A percentile compares a stretch with the other conserved stretches of the same genome.
These are phyloP conservation scores for Gryganskiella cystojenkinii DNA, from an alignment of 192 early-diverging fungal genomes.

Conservation along the genomic window DNA sequence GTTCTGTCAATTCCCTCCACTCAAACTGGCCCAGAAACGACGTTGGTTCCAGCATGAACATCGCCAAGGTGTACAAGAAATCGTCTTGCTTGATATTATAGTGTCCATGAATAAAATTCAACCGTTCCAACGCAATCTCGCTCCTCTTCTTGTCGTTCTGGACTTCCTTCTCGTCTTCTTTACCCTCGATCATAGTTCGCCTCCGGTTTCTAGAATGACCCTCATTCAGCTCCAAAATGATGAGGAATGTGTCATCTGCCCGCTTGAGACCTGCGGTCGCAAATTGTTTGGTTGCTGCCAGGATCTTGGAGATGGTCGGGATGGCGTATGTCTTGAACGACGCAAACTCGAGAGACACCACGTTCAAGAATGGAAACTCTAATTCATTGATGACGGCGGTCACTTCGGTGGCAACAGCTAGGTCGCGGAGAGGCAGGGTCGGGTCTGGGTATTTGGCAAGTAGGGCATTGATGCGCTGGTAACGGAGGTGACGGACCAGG, in stretches of 20 bases:
- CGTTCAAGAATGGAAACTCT: conserved; percentile 53
- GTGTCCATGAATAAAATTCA: conserved; percentile 59
- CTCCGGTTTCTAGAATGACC: conserved; percentile 26
- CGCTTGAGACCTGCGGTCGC: conserved; percentile 18
- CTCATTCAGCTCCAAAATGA: conserved; percentile 52
- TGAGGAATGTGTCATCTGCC: conserved; percentile 50
- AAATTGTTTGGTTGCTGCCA: conserved; percentile 46
- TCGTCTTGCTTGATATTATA: conserved; percentile 58
- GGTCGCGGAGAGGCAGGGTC: conserved; percentile 35
- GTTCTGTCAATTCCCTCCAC: conserved; percentile 49
- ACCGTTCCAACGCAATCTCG: conserved; percentile 27
- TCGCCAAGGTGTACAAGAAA: conserved; percentile 51
- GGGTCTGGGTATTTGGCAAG: conserved; percentile 54
- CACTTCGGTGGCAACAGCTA: conserved; percentile 37
- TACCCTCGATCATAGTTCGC: conserved; percentile 19
- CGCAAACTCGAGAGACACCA: conserved; percentile 46
- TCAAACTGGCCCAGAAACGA: conserved; percentile 47
- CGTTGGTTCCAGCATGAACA: conserved; percentile 49
- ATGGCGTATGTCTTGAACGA: conserved; percentile 57
- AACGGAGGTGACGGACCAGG: conserved; percentile 50
- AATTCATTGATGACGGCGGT: conserved; percentile 6
- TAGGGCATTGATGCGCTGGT: conserved; percentile 36
- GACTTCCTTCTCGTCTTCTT: conserved; percentile 18
- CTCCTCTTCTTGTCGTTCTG: conserved; percentile 21
- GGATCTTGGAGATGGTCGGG: conserved; percentile 54